Percentiles rank a stretch among this genome's conserved stretches.
These are phyloP conservation scores for Anthracocystis walkeri DNA, from an alignment of 1,284 basidiomycete genomes.

Conservation along the genomic window DNA sequence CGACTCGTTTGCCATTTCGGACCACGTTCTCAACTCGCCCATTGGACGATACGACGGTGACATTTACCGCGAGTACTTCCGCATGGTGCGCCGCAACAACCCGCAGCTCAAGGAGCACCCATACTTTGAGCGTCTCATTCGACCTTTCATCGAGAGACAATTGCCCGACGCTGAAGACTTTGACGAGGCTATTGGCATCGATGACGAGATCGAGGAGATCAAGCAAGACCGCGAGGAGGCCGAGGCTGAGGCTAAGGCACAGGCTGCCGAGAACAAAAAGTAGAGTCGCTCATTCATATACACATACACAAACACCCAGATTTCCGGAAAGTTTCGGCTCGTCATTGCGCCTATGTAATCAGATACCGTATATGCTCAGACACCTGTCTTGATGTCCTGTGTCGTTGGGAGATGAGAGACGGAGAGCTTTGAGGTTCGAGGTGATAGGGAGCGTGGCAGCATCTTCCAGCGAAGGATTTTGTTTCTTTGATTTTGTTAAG, in stretches of 20 bases:
- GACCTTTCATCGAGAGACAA: conserved; percentile 73
- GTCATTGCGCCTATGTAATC: not conserved
- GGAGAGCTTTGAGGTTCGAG: not conserved
- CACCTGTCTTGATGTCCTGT: not conserved
- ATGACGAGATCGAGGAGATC: conserved; percentile 71
- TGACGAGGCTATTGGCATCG: conserved; percentile 71
- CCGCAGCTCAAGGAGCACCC: conserved; percentile 71
- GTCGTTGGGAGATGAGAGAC: not conserved
- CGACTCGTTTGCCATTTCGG: conserved; percentile 73
- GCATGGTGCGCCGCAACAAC: conserved; percentile 65
- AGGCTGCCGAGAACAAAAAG: conserved; percentile 34
- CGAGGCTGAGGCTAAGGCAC: conserved; percentile 51
- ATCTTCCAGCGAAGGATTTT: not conserved
- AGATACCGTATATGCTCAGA: conserved; percentile 1
- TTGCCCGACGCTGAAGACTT: conserved; percentile 70
- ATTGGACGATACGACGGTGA: conserved; percentile 70
- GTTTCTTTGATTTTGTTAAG: not conserved
- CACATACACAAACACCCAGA: not conserved
- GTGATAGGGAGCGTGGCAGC: not conserved
- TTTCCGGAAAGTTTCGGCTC: not conserved
- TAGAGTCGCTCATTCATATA: conserved; percentile 5
- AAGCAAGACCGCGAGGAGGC: conserved; percentile 65
- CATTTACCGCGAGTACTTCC: conserved; percentile 67
- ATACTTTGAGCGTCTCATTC: conserved; percentile 74
- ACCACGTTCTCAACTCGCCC: conserved; percentile 75